Evolutionary conservation across 2,329 filamentous ascomycete genomes (phyloP), one percentile per base, ranked within the genome.

Genomic region (Aspergillus sp.): DNA sequence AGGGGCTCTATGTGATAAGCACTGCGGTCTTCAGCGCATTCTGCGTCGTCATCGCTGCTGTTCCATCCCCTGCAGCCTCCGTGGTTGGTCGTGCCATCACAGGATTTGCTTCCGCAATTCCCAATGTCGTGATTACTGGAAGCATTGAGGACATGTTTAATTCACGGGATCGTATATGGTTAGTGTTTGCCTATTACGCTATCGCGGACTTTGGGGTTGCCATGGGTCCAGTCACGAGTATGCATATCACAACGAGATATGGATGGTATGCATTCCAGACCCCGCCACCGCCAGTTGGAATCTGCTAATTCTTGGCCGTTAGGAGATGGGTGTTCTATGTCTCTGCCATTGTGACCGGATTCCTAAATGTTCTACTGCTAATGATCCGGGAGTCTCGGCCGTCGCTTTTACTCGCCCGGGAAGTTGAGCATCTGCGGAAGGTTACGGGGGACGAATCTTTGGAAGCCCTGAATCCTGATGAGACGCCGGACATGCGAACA

Each of bases 111-210:
- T 73, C 72, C 0, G 71, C 73, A 2, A 66, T 74, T n/a, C 73
- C 73, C 1, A 64, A 69, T 0, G 66, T 71, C 4, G 67, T 76
- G 5, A 65, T 70, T 3, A 64, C 68, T 0, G 72, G 73, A 0
- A 73, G 68, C 43, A 64, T 76, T 29, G 74, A 77, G 48, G 73
- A 76, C 52, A 66, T 76, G 56, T 75, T 67, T 56, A 67, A 73
- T 43, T 60, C 64, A 1, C 61, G 62, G 42, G 57, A 59, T 12
- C 63, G 73, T 4, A 67, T 74, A 3, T 75, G 71, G 71, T 51
- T 71, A 3, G 61, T 75, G 1, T 68, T 70, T 39, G 45, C 66
- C 2, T 76, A 72, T 68, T 65, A 65, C 34, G 59, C 62, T 9
- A 61, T 60, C 3, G 63, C 70, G 0, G 72, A 68, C 1, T 51